Base-by-base conservation (phyloP, 2,329 filamentous ascomycete genomes). In the Phyllosticta paracitricarpa region DNA sequence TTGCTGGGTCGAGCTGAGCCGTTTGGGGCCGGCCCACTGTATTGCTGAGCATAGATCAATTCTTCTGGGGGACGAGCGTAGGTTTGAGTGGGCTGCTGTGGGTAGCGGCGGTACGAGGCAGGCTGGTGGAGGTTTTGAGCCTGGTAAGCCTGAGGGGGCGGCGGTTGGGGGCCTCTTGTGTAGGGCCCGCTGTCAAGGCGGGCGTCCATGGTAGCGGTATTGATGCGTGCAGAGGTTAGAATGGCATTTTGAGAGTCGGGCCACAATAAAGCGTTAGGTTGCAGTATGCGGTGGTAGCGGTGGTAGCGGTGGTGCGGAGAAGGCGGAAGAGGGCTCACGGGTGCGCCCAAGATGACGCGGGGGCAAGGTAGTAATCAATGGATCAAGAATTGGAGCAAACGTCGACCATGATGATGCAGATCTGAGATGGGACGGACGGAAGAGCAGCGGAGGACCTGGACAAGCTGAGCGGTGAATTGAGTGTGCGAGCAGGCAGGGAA, bases 61-160 rank as follows among this genome's bases (percentile, higher is more conserved):
- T 48, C 40, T n/a, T 48, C 40, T 17, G 40, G 40, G 40, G 17
- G 48, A 35, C 26, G 60, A 28, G n/a, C 35, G 28, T 54, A 51
- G 17, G 28, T 52, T 12, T 40, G 56, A 25, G 59, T 52, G 22
- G 51, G 40, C 33, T 59, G 57, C 57, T 62, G 55, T 12, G 57
- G 51, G 14, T 56, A 28, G 22, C 57, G 61, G 26, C 61, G 57
- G 30, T 62, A 62, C 6, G 57, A 56, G 14, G 53, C 22, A 2
- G 57, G 26, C 65, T 73, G 57, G 26, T 59, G 60, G 61, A 69
- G 70, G 3, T 69, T 64, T 62, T 70, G 72, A 57, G 59, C 64
- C 25, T 73, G 68, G 53, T 70, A 65, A 1, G 65, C 62, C 25
- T 68, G 65, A 51, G 67, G 68, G 17, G 68, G 65, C 30, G 66